These are phyloP conservation scores for Scenedesmus sp. DNA, from an alignment of 163 green algal species.

Conservation along the genomic window DNA sequence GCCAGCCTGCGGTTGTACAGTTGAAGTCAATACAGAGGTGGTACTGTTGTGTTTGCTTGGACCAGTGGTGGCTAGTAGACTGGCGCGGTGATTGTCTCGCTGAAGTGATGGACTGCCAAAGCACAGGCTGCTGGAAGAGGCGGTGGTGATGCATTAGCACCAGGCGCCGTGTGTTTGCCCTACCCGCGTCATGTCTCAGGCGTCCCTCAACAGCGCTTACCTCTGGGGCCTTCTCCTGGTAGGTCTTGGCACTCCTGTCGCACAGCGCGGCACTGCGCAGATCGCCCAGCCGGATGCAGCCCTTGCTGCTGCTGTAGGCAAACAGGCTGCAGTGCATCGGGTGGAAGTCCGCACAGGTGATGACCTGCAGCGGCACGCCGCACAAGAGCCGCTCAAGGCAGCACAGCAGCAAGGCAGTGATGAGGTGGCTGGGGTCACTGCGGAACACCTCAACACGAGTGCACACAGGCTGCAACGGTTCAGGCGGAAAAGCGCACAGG, in stretches of 20 bases:
- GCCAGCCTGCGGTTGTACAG: not conserved
- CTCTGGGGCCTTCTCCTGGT: conserved; percentile 81
- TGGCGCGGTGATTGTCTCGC: too few species aligned
- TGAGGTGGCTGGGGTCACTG: not conserved
- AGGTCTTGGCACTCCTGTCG: conserved; percentile 86
- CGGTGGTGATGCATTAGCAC: conserved; percentile 90
- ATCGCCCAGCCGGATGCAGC: conserved; percentile 93
- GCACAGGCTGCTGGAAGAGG: conserved; percentile 89
- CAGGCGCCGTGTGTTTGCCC: too few species aligned
- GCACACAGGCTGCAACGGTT: too few species aligned
- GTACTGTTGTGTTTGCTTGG: too few species aligned
- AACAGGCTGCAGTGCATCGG: conserved; percentile 92
- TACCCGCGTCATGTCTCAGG: too few species aligned
- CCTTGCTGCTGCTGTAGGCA: conserved; percentile 95
- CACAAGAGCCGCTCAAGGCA: not conserved
- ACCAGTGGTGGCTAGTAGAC: too few species aligned
- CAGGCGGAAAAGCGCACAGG: too few species aligned
- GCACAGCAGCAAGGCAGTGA: not conserved
- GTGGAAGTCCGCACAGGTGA: conserved; percentile 97
- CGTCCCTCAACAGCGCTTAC: conserved; percentile 1
- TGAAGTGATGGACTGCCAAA: too few species aligned
- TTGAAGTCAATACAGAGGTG: not conserved
- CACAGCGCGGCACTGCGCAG: conserved; percentile 90
- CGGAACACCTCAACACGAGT: too few species aligned
- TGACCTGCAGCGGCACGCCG: conserved; percentile 72